Conservation (phyloP, 2,329 filamentous ascomycete genomes). For the Metarhizium anisopliae region DNA sequence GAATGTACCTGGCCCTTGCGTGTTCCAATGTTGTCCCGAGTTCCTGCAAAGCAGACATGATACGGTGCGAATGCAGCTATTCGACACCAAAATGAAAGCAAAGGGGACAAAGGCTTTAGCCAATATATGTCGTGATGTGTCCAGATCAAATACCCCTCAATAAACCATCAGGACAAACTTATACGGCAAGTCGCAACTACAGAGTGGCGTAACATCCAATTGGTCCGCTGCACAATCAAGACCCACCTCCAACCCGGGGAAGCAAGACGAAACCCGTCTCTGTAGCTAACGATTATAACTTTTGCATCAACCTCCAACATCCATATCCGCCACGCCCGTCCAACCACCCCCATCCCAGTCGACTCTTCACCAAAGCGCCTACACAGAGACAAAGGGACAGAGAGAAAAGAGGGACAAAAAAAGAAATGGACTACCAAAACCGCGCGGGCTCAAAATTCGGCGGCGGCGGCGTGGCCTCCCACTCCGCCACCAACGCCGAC, state of each 20-base stretch:
- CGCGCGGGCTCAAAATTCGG: constrained; percentile 96
- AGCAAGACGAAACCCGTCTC: not conserved
- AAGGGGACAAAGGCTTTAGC: too few species aligned
- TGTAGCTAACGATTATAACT: not conserved
- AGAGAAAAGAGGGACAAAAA: not conserved
- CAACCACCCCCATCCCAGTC: too few species aligned
- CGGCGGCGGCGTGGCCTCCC: constrained; percentile 90
- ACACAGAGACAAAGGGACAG: too few species aligned
- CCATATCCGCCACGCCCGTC: not conserved
- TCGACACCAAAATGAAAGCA: too few species aligned
- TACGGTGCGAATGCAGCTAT: too few species aligned
- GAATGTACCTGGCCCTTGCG: constrained; percentile 24
- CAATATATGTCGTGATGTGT: too few species aligned
- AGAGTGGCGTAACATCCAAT: not conserved
- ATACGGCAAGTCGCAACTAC: too few species aligned
- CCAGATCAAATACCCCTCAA: too few species aligned
- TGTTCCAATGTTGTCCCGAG: constrained; percentile 20
- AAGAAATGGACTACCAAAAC: constrained; percentile 68
- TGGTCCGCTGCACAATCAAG: not conserved
- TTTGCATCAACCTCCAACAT: not conserved
- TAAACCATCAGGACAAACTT: too few species aligned
- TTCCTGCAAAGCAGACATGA: not conserved
- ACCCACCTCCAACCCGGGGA: not conserved
- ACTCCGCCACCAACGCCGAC: constrained; percentile 90
- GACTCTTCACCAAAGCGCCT: too few species aligned